Evolutionary conservation across 805 yeast genomes (phyloP), one percentile per base, ranked within the genome.

Genomic region (Metschnikowia matae): DNA sequence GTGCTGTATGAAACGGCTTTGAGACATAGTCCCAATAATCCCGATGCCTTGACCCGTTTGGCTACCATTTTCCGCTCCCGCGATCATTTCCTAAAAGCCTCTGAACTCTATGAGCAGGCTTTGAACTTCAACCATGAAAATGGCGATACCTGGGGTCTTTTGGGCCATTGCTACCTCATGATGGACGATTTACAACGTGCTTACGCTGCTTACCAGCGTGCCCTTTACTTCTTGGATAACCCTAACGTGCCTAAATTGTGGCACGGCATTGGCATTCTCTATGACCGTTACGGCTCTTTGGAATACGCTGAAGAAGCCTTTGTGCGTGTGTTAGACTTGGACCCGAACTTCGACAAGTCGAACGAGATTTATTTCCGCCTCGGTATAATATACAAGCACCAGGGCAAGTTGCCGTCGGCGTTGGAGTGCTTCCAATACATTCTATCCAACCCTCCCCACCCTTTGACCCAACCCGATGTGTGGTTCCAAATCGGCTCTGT

Each of bases 261-360:
- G 99, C 97, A 94, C 69, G 99, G 99, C 0, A 92, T 94, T 57
- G 99, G 99, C 34, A 94, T 94, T 52, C 77, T 94, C 53, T 94
- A 94, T 67, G 99, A 94, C 68, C 78, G 99, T 48, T 94, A 94
- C 67, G 99, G 98, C 26, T 87, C 96, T 4, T 73, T 92, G 56
- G 98, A 92, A 70, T 94, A 92, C 62, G 99, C 99, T 3, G 99
- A 94, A 68, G 99, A 94, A 69, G 98, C 99, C 3, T 92, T 94
- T 71, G 95, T 95, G 39, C 83, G 96, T 60, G 99, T 94, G 11
- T 75, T 94, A 66, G 97, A 91, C 66, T 81, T 94, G 76, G 98
- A 94, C 69, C 96, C 97, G 44, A 84, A 89, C 64, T 92, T 94
- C 61, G 98, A 94, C 62, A 94, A 94, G 72, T 92, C 96, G 23